A percentile compares a stretch with the other conserved stretches of the same genome.
These are phyloP conservation scores for Cyberlindnera maclurae DNA, from an alignment of 805 yeast genomes.

Conservation along the genomic window DNA sequence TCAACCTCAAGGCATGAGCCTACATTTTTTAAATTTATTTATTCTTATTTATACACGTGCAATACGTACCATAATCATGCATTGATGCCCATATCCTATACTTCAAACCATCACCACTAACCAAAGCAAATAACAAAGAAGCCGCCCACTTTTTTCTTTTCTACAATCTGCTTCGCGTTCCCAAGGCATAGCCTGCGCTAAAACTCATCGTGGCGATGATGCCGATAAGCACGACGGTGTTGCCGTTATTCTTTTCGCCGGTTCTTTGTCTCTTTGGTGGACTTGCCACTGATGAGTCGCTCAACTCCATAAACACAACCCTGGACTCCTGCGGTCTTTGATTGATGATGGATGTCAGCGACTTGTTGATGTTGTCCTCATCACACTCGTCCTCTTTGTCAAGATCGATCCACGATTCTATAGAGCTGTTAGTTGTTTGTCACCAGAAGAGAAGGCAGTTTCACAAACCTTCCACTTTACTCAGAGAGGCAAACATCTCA, in stretches of 20 bases:
- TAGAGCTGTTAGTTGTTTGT: background rate
- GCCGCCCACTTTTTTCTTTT: background rate
- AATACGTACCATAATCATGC: background rate
- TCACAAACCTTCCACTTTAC: background rate
- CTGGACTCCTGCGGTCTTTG: background rate
- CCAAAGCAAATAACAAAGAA: conserved; percentile 1
- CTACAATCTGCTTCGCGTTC: conserved; percentile 6
- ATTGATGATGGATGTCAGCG: background rate
- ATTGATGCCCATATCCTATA: conserved; percentile 1
- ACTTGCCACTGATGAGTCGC: background rate
- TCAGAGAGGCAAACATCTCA: conserved; percentile 1
- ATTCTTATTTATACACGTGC: conserved; percentile 2
- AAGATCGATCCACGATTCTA: conserved; percentile 2
- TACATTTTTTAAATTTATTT: conserved; percentile 5
- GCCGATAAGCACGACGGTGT: conserved; percentile 2
- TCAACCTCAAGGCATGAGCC: conserved; percentile 22
- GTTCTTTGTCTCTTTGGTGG: too few relatives aligned
- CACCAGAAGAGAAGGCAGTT: background rate
- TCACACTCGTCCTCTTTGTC: background rate
- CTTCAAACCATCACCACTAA: background rate
- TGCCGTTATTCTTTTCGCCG: too few relatives aligned
- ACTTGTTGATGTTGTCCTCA: background rate
- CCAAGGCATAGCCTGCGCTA: conserved; percentile 15
- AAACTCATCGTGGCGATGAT: conserved; percentile 13
- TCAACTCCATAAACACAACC: background rate